A percentile compares a stretch with the other conserved stretches of the same genome.
These are phyloP conservation scores for Tolypocladium sp. DNA, from an alignment of 2,329 filamentous ascomycete species.

Conservation along the genomic window DNA sequence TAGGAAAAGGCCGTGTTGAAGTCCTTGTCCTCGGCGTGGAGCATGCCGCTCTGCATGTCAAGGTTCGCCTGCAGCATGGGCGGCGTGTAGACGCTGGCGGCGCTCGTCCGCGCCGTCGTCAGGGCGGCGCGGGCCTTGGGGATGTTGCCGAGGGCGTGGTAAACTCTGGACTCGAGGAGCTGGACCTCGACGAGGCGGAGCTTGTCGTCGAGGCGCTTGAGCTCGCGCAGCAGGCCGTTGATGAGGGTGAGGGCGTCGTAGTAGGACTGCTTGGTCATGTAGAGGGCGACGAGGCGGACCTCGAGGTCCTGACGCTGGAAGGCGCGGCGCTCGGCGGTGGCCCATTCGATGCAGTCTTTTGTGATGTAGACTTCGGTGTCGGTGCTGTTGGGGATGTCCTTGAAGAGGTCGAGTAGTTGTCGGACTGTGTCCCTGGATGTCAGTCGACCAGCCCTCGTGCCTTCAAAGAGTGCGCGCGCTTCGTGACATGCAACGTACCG, in stretches of 20 bases:
- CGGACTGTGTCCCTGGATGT: conserved; percentile 56
- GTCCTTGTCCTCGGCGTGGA: conserved; percentile 96
- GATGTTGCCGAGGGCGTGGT: conserved; percentile 94
- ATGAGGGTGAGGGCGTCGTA: conserved; percentile 96
- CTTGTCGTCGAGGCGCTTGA: conserved; percentile 98
- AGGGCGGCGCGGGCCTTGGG: conserved; percentile 91
- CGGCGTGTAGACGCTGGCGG: conserved; percentile 94
- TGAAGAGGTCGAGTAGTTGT: conserved; percentile 91
- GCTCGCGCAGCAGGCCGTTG: conserved; percentile 89
- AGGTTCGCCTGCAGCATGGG: conserved; percentile 90
- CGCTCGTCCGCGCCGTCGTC: conserved; percentile 87
- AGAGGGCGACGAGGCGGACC: conserved; percentile 83
- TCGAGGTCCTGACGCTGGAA: conserved; percentile 98
- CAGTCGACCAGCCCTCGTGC: not conserved
- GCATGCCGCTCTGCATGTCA: conserved; percentile 98
- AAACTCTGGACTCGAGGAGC: conserved; percentile 90
- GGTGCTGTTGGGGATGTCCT: conserved; percentile 85
- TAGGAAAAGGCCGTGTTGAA: conserved; percentile 99
- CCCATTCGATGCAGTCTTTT: conserved; percentile 99
- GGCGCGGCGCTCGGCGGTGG: conserved; percentile 82
- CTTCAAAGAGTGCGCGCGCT: not conserved
- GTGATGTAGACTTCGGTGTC: conserved; percentile 93
- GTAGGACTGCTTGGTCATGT: conserved; percentile 96
- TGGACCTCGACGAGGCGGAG: conserved; percentile 96
- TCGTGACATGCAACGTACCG: conserved; percentile 46